Evolutionary conservation across 2,329 filamentous ascomycete genomes (phyloP).

Genomic region (Nothopassalora personata): DNA sequence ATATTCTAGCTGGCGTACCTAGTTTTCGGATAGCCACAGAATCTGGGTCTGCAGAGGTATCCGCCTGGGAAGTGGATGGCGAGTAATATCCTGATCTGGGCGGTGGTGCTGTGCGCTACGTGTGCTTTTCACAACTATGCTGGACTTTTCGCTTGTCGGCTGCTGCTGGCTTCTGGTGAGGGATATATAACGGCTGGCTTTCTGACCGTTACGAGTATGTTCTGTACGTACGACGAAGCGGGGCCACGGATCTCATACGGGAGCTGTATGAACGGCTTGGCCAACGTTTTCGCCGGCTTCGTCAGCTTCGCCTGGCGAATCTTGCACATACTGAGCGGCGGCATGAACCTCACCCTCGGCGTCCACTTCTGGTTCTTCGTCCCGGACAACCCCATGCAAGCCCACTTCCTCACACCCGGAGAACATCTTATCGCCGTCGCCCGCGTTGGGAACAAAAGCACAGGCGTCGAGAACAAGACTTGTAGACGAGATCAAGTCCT

Average conservation of each 20-base stretch:
- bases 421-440: slow-evolving; percentile 30
- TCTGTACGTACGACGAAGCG: slow-evolving; percentile 49
- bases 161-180: slow-evolving; percentile 51
- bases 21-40: slow-evolving; percentile 60
- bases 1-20: slow-evolving; percentile 62
- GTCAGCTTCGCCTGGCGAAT: slow-evolving; percentile 39
- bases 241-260: slow-evolving; percentile 27
- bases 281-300: slow-evolving; percentile 9
- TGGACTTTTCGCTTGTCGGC: slow-evolving; percentile 58
- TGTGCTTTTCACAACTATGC: slow-evolving; percentile 41
- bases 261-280: slow-evolving; percentile 12
- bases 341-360: slow-evolving; percentile 33
- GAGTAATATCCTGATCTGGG: slow-evolving; percentile 69
- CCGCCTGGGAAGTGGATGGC: slow-evolving; percentile 58
- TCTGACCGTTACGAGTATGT: slow-evolving; percentile 49
- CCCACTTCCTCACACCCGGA: slow-evolving; percentile 30
- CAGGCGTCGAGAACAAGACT: slow-evolving; percentile 47
- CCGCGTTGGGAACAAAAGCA: slow-evolving; percentile 42
- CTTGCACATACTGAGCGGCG: slow-evolving; percentile 50
- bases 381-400: slow-evolving; percentile 24
- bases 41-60: slow-evolving; percentile 50
- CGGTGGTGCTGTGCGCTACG: slow-evolving; percentile 69
- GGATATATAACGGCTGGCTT: slow-evolving; percentile 27
- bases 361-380: slow-evolving; percentile 40
- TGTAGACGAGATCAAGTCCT: slow-evolving; percentile 44